Base-by-base conservation (phyloP, 345 rosid genomes). In the Eucalyptus sp. region DNA sequence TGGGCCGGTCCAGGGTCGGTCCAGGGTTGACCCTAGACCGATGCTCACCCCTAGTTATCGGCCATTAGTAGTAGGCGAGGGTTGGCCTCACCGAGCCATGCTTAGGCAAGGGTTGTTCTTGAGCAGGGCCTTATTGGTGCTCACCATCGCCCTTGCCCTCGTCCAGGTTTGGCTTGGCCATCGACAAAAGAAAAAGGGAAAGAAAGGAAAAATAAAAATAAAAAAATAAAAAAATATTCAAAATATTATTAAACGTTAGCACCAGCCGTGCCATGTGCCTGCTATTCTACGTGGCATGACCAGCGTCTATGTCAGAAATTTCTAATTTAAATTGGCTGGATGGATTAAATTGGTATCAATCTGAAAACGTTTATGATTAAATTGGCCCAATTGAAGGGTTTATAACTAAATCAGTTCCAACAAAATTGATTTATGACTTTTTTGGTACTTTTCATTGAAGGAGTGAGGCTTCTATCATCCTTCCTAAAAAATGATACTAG, bases 261-360 rank as follows among this genome's bases (percentile, higher is more conserved):
- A 5, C 0, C 0, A 3, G 29, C 3, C 1, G 12, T 56, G 27
- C 62, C 62, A 22, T 8, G 20, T 18, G 58, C 58, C 1, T 52
- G 10, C 58, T 10, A 52, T 52, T 0, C 2, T 52, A 52, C 10
- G 0, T 52, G 24, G 1, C 24, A 52, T 52, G 10, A 52, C 4
- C 1, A 52, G 0, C 4, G 4, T 56, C 5, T 56, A 56, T 9
- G 25, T 22, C 4, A 56, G 13, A 0, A 24, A 56, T 56, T 56
- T 56, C 0, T 56, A 56, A 24, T 9, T 8, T 56, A 56, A 56
- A 22, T 22, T 56, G 27, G 13, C 2, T 22, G 3, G 0, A 56
- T 56, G 13, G 3, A 56, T 24, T 56, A 22, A 56, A 56, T 56
- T 1, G 13, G 1, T 56, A 56, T 22, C 27, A 9, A 56, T 56